Evolutionary conservation across 345 rosid genomes (phyloP).

Genomic region (Hevea brasiliensis): DNA sequence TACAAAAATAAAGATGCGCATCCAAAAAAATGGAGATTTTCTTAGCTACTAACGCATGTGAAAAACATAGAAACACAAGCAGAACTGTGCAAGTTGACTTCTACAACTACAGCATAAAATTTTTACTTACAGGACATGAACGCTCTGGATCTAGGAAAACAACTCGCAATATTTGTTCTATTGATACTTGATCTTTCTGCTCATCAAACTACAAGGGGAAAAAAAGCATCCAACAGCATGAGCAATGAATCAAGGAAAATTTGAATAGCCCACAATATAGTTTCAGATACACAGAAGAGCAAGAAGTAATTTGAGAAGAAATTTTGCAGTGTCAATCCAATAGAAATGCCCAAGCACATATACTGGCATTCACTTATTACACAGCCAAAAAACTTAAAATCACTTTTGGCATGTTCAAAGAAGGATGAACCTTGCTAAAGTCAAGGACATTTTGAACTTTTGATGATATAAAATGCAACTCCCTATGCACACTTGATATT

Average conservation of each 20-base stretch:
- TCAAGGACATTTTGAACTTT: background rate
- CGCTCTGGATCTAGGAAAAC: slow-evolving; percentile 80
- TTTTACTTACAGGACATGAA: slow-evolving; percentile 65
- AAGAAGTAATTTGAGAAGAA: background rate
- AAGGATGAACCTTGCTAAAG: background rate
- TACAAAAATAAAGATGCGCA: background rate
- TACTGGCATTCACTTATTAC: no score
- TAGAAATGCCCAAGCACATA: slow-evolving; percentile 3
- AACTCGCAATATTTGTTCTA: slow-evolving; percentile 80
- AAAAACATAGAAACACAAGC: background rate
- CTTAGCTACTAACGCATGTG: background rate
- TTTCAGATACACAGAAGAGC: background rate
- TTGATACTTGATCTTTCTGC: slow-evolving; percentile 73
- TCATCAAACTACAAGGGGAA: slow-evolving; percentile 77
- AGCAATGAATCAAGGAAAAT: slow-evolving; percentile 2
- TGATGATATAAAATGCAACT: background rate
- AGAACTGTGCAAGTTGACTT: background rate
- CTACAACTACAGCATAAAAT: background rate
- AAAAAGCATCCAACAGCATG: background rate
- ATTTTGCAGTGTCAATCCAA: background rate
- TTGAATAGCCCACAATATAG: background rate
- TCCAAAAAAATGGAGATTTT: background rate
- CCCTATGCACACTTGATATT: background rate
- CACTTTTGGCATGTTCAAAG: background rate
- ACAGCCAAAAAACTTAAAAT: no score